Evolutionary conservation across 202 grass and related monocot species (phyloP).

Genomic region (Zizania palustris): DNA sequence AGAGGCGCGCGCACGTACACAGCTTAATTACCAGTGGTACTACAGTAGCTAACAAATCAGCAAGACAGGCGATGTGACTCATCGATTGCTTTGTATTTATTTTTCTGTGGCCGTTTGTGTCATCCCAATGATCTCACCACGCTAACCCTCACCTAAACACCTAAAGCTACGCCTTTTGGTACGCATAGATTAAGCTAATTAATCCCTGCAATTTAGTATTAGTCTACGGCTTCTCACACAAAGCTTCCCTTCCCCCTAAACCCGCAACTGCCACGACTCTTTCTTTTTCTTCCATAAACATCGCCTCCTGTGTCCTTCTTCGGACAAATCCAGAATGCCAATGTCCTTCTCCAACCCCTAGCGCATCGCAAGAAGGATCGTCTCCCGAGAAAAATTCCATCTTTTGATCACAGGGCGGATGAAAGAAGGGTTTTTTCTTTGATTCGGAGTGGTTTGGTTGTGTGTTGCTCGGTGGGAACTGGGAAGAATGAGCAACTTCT

Average conservation of each 20-base stretch:
- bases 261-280: constrained; percentile 27
- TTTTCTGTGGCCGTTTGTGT: background rate
- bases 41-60: constrained; percentile 3
- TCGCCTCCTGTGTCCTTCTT: background rate
- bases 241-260: constrained; percentile 44
- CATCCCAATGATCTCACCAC: constrained; percentile 30
- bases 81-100: background rate
- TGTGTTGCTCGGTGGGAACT: background rate
- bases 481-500: constrained; percentile 34
- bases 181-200: no score
- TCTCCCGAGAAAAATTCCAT: background rate
- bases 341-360: constrained; percentile 37
- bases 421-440: background rate
- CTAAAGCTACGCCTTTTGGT: no score
- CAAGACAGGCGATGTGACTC: background rate
- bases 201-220: no score
- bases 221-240: constrained; percentile 26
- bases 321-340: constrained; percentile 15
- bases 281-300: constrained; percentile 13
- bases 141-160: no score
- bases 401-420: constrained; percentile 3
- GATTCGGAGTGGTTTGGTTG: background rate
- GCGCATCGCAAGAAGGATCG: background rate
- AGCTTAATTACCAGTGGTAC: constrained; percentile 15
- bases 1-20: background rate